Conservation (phyloP, 768 basidiomycete genomes). For the Tulasnella sp. region DNA sequence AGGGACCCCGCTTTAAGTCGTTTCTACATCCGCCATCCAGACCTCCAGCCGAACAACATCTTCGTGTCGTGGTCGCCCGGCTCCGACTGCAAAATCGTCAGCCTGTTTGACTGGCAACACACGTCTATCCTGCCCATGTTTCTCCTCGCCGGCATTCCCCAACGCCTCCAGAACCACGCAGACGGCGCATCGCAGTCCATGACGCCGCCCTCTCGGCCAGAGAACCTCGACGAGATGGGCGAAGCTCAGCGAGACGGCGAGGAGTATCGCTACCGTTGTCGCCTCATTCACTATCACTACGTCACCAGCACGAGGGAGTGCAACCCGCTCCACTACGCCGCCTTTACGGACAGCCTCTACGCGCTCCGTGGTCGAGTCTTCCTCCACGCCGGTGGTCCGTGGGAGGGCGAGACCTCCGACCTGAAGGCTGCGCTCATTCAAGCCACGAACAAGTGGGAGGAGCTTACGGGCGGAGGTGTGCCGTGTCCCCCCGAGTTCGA, state of each 20-base stretch:
- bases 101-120: conserved; percentile 48
- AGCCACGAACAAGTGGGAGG: conserved; percentile 34
- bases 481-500: conserved; percentile 41
- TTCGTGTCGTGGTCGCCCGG: conserved; percentile 37
- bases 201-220: conserved; percentile 34
- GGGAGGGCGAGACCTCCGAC: conserved; percentile 41
- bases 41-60: conserved; percentile 37
- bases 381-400: conserved; percentile 33
- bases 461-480: conserved; percentile 29
- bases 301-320: conserved; percentile 33
- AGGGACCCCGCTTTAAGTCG: conserved; percentile 29
- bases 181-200: conserved; percentile 33
- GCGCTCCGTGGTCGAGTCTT: conserved; percentile 35
- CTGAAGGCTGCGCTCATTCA: conserved; percentile 39
- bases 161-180: conserved; percentile 37
- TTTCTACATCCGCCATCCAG: conserved; percentile 42
- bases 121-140: conserved; percentile 41
- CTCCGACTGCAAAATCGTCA: conserved; percentile 30
- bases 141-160: conserved; percentile 38
- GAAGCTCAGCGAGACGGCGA: conserved; percentile 28
- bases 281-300: conserved; percentile 43
- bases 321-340: conserved; percentile 36
- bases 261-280: conserved; percentile 33
- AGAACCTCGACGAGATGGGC: conserved; percentile 33
- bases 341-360: conserved; percentile 31